A percentile compares a stretch with the other conserved stretches of the same genome.
Evolutionary conservation across 169 alveolate genomes (phyloP).

Genomic region (Plasmodium inui): DNA sequence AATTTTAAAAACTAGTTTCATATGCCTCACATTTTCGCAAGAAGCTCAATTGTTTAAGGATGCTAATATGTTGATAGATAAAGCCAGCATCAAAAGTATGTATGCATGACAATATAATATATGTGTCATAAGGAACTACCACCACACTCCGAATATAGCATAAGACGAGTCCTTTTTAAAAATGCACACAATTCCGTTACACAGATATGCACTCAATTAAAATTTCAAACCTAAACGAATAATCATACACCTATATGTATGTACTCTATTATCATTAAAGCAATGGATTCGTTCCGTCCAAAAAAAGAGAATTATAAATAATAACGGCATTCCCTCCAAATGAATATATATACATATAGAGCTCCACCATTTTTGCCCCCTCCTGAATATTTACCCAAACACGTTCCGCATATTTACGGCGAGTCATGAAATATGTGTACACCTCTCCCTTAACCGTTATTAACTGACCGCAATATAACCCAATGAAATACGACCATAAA

Average conservation of each 20-base stretch:
- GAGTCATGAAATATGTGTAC: too few species aligned
- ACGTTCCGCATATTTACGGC: not conserved
- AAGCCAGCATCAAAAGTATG: not conserved
- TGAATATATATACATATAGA: not conserved
- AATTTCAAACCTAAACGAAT: not conserved
- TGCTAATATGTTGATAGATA: not conserved
- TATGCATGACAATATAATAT: not conserved
- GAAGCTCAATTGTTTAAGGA: not conserved
- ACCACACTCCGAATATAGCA: not conserved
- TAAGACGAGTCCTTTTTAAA: not conserved
- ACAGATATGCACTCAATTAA: not conserved
- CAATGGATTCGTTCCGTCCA: not conserved
- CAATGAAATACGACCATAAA: not conserved
- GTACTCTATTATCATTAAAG: not conserved
- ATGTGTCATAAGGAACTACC: not conserved
- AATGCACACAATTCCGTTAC: not conserved
- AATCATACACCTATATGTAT: not conserved
- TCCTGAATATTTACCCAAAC: not conserved
- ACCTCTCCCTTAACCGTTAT: not conserved
- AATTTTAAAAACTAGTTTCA: not conserved
- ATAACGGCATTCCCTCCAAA: not conserved
- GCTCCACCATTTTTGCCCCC: not conserved
- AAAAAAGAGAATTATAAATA: too few species aligned
- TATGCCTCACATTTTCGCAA: not conserved
- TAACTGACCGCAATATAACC: not conserved